A percentile compares a stretch with the other conserved stretches of the same genome.
These are phyloP conservation scores for Candida anglica DNA, from an alignment of 805 yeast species.

Conservation along the genomic window DNA sequence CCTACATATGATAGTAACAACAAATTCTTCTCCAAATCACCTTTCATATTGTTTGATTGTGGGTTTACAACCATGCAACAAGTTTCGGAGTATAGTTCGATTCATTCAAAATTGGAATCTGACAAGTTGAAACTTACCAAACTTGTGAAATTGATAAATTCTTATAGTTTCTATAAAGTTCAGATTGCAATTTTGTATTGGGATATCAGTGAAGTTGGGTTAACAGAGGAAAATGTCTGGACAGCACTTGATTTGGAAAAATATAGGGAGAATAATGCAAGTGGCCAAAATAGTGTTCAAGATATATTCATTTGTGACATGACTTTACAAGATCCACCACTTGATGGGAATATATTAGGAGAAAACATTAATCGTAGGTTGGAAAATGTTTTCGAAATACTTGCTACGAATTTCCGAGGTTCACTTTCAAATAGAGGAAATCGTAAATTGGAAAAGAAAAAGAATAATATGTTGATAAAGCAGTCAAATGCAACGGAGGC, in stretches of 20 bases:
- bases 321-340: constrained; percentile 16
- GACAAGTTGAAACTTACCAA: constrained; percentile 35
- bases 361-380: constrained; percentile 22
- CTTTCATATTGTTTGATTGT: constrained; percentile 49
- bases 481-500: constrained; percentile 4
- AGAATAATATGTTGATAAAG: constrained; percentile 3
- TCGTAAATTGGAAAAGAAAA: constrained; percentile 13
- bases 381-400: constrained; percentile 14
- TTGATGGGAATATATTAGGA: neutral
- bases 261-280: constrained; percentile 11
- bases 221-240: constrained; percentile 11
- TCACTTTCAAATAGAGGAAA: constrained; percentile 26
- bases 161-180: constrained; percentile 33
- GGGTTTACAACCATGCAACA: constrained; percentile 27
- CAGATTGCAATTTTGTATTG: constrained; percentile 41
- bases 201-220: constrained; percentile 24
- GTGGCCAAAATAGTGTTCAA: too few species aligned
- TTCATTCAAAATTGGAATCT: constrained; percentile 22
- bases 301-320: constrained; percentile 30
- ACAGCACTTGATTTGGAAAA: constrained; percentile 12
- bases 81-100: neutral
- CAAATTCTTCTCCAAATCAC: constrained; percentile 34
- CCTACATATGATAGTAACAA: constrained; percentile 28
- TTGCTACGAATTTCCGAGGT: constrained; percentile 22
- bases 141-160: constrained; percentile 28